These are phyloP conservation scores for Asclepias syriaca DNA, from an alignment of 257 asterid species.

Conservation along the genomic window DNA sequence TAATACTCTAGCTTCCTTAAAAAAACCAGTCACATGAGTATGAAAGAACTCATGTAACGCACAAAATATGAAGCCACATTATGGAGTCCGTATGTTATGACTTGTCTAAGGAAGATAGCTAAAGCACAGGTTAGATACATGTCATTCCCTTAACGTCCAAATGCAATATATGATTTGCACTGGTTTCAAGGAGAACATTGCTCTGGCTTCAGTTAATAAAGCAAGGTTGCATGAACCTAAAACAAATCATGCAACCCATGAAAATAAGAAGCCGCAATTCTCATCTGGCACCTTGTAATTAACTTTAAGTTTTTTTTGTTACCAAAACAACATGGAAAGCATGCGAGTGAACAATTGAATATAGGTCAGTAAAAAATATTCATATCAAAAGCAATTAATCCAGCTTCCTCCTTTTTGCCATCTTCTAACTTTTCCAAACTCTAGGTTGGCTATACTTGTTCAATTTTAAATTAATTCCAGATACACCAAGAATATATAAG, in stretches of 20 bases:
- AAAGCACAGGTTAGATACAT: neutral
- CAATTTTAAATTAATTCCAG: neutral
- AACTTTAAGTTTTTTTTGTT: neutral
- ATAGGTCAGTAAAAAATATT: neutral
- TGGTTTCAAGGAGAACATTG: conserved; percentile 29
- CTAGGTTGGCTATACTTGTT: neutral
- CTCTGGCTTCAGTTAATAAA: conserved; percentile 18
- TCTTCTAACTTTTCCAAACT: neutral
- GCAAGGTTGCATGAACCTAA: conserved; percentile 15
- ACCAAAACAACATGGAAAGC: neutral
- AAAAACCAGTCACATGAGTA: conserved; percentile 14
- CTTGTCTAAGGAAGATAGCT: neutral
- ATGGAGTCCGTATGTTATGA: neutral
- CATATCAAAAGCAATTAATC: neutral
- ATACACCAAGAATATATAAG: neutral
- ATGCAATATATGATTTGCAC: conserved; percentile 22
- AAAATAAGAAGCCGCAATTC: conserved; percentile 15
- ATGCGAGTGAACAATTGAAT: neutral
- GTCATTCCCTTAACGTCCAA: conserved; percentile 34
- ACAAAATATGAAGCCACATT: conserved; percentile 22
- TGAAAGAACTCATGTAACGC: conserved; percentile 14
- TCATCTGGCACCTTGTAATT: neutral
- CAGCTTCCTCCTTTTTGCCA: neutral
- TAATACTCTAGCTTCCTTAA: conserved; percentile 17
- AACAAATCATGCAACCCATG: conserved; percentile 17